Base-by-base conservation (phyloP, 2,329 filamentous ascomycete genomes). In the Albophoma yamanashiensis region DNA sequence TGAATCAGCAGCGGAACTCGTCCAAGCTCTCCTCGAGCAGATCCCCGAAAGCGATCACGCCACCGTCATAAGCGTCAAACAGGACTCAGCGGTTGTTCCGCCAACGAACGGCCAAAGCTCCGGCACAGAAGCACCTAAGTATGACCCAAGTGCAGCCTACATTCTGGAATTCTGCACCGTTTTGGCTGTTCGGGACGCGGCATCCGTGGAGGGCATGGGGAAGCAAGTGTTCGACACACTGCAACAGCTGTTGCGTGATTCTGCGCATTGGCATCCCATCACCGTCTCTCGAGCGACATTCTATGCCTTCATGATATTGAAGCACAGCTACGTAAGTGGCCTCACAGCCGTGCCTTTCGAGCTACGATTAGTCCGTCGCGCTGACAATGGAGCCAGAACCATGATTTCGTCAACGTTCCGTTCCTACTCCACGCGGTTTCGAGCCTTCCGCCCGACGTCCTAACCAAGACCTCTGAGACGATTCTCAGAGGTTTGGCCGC, bases 341-440 rank as follows among this genome's bases (percentile, higher is more conserved):
- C 53, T 14, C 7, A 9, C 34, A 20, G 14, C n/a, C 4, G 22
- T 22, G 7, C 25, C 17, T 39, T 15, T 34, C 2, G 14, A 20
- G 14, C 45, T 38, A 6, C 11, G 31, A 22, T 31, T 17, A 2
- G 22, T 25, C 15, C 5, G 1, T 53, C 12, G 43, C 39, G 42
- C 66, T 73, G 53, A 73, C 59, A 66, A 36, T 14, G 47, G 56
- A 52, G 56, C 58, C 65, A 92, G 89, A 89, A 96, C 66, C 85
- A 93, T 68, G 90, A 95, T 67, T 96, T 94, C 71, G 87, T 97
- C 68, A 90, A 94, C 60, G 90, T 92, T 1, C 94, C 94, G 1
- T 89, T 97, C 57, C 83, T 97, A 9, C 82, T 99, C 15, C 94
- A 99, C 72, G 88, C 88, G 1, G 92, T 99, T 62, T 95, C 92